Conservation (phyloP, 768 basidiomycete species). For the Suillus brevipes region DNA sequence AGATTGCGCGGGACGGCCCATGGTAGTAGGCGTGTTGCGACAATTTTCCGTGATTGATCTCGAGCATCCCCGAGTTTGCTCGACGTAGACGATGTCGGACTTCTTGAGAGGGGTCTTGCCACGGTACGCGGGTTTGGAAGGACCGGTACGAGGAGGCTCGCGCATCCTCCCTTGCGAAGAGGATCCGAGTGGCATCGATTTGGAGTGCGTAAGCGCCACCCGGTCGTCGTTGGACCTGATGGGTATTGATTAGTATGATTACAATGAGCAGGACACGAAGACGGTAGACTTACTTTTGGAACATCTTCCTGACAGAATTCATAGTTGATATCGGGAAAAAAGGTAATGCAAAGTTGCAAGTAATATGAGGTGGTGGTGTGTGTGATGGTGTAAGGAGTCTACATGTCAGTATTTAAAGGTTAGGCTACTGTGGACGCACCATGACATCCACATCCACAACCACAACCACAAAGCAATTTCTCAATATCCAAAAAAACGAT, state of each 20-base stretch:
- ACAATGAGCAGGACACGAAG: not conserved
- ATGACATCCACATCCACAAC: not conserved
- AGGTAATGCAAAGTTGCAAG: not conserved
- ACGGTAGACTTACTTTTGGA: slow-evolving; percentile 11
- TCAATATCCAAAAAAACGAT: not conserved
- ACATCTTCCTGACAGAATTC: not conserved
- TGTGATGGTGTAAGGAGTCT: not conserved
- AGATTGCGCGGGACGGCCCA: not conserved
- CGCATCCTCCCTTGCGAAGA: slow-evolving; percentile 8
- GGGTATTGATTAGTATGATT: not conserved
- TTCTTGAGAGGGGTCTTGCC: slow-evolving; percentile 15
- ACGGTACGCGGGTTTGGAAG: slow-evolving; percentile 9
- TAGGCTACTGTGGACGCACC: not conserved
- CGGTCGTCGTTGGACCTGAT: slow-evolving; percentile 9
- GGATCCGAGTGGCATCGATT: slow-evolving; percentile 12
- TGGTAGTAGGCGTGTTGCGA: not conserved
- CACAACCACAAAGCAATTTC: not conserved
- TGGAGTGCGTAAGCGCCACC: slow-evolving; percentile 11
- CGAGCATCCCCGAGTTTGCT: slow-evolving; percentile 8
- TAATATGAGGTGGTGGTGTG: not conserved
- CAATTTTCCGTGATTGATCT: not conserved
- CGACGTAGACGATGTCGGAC: slow-evolving; percentile 11
- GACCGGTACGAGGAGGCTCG: not conserved
- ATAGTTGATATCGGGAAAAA: not conserved
- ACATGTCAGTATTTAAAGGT: not conserved